These are phyloP conservation scores for Tylopilus cervinicoccineus DNA, from an alignment of 768 basidiomycete genomes.

Conservation along the genomic window DNA sequence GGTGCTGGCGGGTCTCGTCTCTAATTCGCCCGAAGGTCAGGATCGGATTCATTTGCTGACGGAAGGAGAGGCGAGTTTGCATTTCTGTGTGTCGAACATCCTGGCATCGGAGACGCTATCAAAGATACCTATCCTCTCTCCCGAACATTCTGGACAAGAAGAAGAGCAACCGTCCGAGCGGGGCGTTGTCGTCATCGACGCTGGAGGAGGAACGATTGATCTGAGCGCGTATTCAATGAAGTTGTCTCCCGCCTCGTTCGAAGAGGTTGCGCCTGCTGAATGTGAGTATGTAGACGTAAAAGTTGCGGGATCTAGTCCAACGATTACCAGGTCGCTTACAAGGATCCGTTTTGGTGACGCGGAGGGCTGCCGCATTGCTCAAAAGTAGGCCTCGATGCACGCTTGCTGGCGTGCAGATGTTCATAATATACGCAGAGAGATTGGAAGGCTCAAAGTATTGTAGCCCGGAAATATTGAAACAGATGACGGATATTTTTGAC, in stretches of 20 bases:
- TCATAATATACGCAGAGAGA: conserved; percentile 19
- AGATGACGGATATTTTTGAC: conserved; percentile 39
- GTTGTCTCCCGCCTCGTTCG: conserved; percentile 35
- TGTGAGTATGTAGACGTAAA: conserved; percentile 21
- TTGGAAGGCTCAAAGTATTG: conserved; percentile 31
- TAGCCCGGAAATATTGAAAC: conserved; percentile 30
- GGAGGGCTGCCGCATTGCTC: conserved; percentile 32
- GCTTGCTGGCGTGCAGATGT: not conserved
- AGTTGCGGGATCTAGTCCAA: not conserved
- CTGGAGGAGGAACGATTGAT: conserved; percentile 44
- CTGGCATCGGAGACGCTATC: conserved; percentile 33
- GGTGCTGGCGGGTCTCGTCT: conserved; percentile 46
- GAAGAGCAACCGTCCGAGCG: conserved; percentile 22
- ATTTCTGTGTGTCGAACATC: conserved; percentile 51
- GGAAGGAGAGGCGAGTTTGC: conserved; percentile 60
- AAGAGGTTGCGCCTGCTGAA: conserved; percentile 36
- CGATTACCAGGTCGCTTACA: conserved; percentile 34
- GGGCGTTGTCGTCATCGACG: conserved; percentile 46
- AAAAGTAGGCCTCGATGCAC: conserved; percentile 11
- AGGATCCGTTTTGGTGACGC: conserved; percentile 39
- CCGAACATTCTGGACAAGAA: conserved; percentile 19
- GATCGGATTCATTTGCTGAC: conserved; percentile 53
- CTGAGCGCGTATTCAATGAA: conserved; percentile 41
- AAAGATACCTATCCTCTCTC: conserved; percentile 13
- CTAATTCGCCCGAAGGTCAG: conserved; percentile 35